Evolutionary conservation across 495 filamentous ascomycete species (phyloP).

Genomic region (Clavariopsis aquatica): DNA sequence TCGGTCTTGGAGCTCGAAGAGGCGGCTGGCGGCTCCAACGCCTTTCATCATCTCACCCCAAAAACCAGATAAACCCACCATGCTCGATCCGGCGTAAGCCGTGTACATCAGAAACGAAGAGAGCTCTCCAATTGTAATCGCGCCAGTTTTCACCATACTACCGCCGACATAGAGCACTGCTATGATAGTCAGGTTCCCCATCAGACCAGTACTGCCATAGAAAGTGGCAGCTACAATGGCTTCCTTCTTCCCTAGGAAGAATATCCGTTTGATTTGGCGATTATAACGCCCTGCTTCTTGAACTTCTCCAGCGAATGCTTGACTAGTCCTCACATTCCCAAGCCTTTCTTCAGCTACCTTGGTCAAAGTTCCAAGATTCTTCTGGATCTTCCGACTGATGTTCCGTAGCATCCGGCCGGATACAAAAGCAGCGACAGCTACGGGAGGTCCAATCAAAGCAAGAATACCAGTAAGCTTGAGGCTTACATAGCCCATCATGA

Average conservation of each 20-base stretch:
- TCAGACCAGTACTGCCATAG: constrained; percentile 82
- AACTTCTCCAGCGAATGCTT: constrained; percentile 91
- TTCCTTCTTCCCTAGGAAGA: constrained; percentile 79
- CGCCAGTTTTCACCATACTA: constrained; percentile 79
- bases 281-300: constrained; percentile 90
- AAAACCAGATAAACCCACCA: constrained; percentile 92
- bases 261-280: constrained; percentile 85
- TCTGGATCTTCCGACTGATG: constrained; percentile 86
- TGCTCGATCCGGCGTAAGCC: constrained; percentile 83
- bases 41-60: constrained; percentile 99
- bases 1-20: constrained; percentile 95
- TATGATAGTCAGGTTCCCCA: constrained; percentile 93
- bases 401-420: constrained; percentile 86
- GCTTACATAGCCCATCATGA: constrained; percentile 89
- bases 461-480: constrained; percentile 86
- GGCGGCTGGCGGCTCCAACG: constrained; percentile 87
- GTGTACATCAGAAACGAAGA: constrained; percentile 99
- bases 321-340: constrained; percentile 92
- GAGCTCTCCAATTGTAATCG: constrained; percentile 86
- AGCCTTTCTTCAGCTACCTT: constrained; percentile 96
- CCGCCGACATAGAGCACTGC: constrained; percentile 90
- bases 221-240: constrained; percentile 87
- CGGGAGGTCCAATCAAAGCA: constrained; percentile 81
- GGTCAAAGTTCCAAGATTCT: constrained; percentile 83
- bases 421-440: constrained; percentile 87